Percentiles rank a stretch among this genome's conserved stretches.
Evolutionary conservation across 2,329 filamentous ascomycete species (phyloP).

Genomic region (Aspergillus glaucus): DNA sequence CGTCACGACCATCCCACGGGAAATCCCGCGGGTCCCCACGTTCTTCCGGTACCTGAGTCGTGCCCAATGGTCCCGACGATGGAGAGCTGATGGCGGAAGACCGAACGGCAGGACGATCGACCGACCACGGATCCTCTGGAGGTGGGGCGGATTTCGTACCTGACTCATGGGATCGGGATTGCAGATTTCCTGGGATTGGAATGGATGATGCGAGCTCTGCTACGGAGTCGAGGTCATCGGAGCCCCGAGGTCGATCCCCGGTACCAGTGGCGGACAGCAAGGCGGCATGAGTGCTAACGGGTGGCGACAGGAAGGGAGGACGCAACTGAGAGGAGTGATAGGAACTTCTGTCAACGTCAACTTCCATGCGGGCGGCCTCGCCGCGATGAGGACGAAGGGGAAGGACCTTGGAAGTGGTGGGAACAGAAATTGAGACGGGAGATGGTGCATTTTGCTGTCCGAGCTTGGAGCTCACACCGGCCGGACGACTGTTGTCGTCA

Average conservation of each 20-base stretch:
- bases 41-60: neutral
- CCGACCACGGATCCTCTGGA: too few species aligned
- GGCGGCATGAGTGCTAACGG: slow-evolving; percentile 18
- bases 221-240: neutral
- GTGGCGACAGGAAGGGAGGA: slow-evolving; percentile 19
- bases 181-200: slow-evolving; percentile 10
- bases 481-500: neutral
- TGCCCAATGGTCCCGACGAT: neutral
- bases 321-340: slow-evolving; percentile 19
- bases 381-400: slow-evolving; percentile 18
- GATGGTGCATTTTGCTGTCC: too few species aligned
- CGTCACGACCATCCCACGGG: slow-evolving; percentile 15
- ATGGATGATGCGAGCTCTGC: slow-evolving; percentile 12
- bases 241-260: neutral
- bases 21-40: slow-evolving; percentile 11
- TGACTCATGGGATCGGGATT: neutral
- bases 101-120: too few species aligned
- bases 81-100: neutral
- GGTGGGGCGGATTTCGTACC: too few species aligned
- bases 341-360: slow-evolving; percentile 28
- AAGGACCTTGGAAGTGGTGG: slow-evolving; percentile 24
- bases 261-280: slow-evolving; percentile 14
- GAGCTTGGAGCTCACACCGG: too few species aligned
- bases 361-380: slow-evolving; percentile 32
- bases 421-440: slow-evolving; percentile 16